phyloP scores from a whole-genome alignment of 2,329 filamentous ascomycete genomes.

The Fusarium buharicum region DNA sequence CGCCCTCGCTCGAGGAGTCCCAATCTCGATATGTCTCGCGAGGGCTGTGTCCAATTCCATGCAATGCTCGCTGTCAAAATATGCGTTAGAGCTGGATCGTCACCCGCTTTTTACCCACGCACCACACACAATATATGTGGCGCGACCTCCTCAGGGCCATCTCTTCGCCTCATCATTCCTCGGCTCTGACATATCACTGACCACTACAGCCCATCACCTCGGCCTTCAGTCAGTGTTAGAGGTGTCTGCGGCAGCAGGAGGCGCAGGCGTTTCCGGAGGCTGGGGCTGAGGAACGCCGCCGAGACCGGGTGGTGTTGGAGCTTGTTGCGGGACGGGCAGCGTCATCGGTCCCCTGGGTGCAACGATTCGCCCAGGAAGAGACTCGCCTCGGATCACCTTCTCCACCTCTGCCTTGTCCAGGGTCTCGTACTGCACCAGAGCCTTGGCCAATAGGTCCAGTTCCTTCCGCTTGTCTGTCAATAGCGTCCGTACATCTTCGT shows the following conservation, averaged over 20 bases:
- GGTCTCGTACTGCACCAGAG: slow-evolving; percentile 93
- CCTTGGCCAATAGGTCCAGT: slow-evolving; percentile 87
- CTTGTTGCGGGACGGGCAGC: slow-evolving; percentile 51
- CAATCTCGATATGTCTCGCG: slow-evolving; percentile 21
- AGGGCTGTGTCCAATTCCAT: slow-evolving; percentile 25
- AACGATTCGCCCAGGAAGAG: slow-evolving; percentile 71
- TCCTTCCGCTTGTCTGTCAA: slow-evolving; percentile 81
- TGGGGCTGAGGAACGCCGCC: slow-evolving; percentile 50
- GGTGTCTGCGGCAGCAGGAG: slow-evolving; percentile 48
- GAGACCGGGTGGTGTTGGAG: slow-evolving; percentile 51
- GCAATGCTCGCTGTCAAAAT: slow-evolving; percentile 35
- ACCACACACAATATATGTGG: slow-evolving; percentile 7
- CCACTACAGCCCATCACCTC: slow-evolving; percentile 17
- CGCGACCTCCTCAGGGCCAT: slow-evolving; percentile 16
- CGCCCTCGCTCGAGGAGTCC: slow-evolving; percentile 22
- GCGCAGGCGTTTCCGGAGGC: slow-evolving; percentile 49
- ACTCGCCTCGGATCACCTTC: slow-evolving; percentile 87
- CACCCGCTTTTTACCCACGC: slow-evolving; percentile 26
- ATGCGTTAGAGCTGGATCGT: slow-evolving; percentile 30
- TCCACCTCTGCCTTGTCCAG: slow-evolving; percentile 89
- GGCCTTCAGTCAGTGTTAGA: slow-evolving; percentile 42
- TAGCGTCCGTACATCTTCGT: slow-evolving; percentile 76
- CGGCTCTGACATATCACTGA: slow-evolving; percentile 5
- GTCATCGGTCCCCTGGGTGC: slow-evolving; percentile 65
- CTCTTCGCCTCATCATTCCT: slow-evolving; percentile 2